Base-by-base conservation (phyloP, 768 basidiomycete species). In the Lactarius hengduanensis region DNA sequence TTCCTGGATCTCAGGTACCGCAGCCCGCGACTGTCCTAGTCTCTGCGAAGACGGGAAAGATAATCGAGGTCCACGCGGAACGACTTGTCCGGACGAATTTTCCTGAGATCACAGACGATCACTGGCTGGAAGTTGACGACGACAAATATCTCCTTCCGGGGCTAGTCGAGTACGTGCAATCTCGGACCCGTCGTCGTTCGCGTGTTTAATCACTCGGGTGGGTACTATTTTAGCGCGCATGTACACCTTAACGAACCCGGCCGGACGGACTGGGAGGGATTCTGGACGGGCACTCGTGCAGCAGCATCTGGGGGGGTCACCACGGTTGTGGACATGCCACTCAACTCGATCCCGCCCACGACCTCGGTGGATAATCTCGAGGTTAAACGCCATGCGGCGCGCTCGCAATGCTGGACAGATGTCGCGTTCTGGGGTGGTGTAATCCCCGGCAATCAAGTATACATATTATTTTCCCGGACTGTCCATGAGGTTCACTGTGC, bases 331-430 rank as follows among this genome's bases (percentile, higher is more conserved):
- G 97, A 98, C 78, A 99, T 98, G 96, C 97, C 96, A 2, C 80
- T 99, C 62, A 98, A 99, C 76, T 96, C 95, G 2, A 92, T 98
- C 62, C 96, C 96, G 1, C 94, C 97, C 0, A 98, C 97, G 0
- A 96, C 94, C 1, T 95, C 93, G 0, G 83, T 94, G 9, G 78
- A 78, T 6, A 87, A 96, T 73, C 81, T 98, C 10, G 77, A 85
- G 56, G 71, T 78, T 32, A 98, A 98, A 79, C 82, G 86, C 6
- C 73, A 75, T 13, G 91, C 88, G 1, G 93, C 96, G 3, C 72
- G 76, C 58, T 86, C 85, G 2, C 88, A 94, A 72, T 91, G 88
- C 72, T 85, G 84, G 76, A 84, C 85, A 11, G 93, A 96, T 75
- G 86, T 95, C 47, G 93, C 88, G 0, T 95, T 96, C 76, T 96